Evolutionary conservation across 352 stramenopile genomes (phyloP).

Genomic region (Phytophthora fragariaefolia): DNA sequence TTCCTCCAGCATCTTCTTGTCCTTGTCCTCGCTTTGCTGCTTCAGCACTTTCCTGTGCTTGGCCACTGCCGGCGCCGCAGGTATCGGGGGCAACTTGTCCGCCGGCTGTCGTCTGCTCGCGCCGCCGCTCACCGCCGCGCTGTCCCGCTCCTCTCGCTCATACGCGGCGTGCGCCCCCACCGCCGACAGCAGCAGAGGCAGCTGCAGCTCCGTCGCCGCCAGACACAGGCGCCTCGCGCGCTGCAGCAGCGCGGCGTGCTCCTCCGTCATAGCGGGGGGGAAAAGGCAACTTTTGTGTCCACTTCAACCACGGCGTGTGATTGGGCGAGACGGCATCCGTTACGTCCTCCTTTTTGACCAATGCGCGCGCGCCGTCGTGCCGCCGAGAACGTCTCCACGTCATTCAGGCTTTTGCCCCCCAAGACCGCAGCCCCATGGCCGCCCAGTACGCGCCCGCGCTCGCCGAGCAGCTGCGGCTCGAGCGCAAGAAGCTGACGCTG

Average conservation of each 20-base stretch:
- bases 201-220: conserved; percentile 31
- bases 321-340: conserved; percentile 6
- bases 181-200: neutral
- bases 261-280: neutral
- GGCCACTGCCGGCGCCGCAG: neutral
- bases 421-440: conserved; percentile 20
- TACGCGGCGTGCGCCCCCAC: neutral
- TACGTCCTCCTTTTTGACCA: conserved; percentile 21
- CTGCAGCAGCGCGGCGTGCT: conserved; percentile 47
- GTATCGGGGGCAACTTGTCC: conserved; percentile 9
- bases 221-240: conserved; percentile 49
- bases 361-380: conserved; percentile 13
- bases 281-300: conserved; percentile 5
- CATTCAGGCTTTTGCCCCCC: neutral
- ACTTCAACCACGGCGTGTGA: conserved; percentile 19
- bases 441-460: conserved; percentile 22
- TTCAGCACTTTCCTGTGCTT: conserved; percentile 6
- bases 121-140: neutral
- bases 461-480: conserved; percentile 66
- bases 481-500: conserved; percentile 88
- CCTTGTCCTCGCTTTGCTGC: conserved; percentile 10
- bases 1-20: conserved; percentile 7
- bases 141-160: neutral
- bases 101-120: neutral
- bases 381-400: conserved; percentile 10